Conservation (phyloP, 2,329 filamentous ascomycete species). For the Hysterium pulicare region DNA sequence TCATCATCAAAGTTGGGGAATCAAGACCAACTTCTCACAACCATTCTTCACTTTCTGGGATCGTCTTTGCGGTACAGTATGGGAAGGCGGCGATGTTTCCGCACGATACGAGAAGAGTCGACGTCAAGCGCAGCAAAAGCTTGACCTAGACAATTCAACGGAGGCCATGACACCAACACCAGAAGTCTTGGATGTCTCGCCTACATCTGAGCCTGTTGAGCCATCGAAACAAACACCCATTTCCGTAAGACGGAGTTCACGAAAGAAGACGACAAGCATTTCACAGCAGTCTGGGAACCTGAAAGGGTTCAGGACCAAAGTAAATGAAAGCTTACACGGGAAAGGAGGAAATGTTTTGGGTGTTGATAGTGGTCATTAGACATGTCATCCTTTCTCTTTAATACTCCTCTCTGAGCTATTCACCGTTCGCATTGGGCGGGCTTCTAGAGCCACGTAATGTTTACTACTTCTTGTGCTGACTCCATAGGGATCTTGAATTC, state of each 20-base stretch:
- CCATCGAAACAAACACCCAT: constrained; percentile 22
- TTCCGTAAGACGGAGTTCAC: constrained; percentile 37
- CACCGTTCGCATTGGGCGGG: constrained; percentile 8
- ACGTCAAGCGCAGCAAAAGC: constrained; percentile 54
- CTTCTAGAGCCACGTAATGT: constrained; percentile 35
- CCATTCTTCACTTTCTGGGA: constrained; percentile 98
- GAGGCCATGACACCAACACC: constrained; percentile 14
- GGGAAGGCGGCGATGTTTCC: constrained; percentile 65
- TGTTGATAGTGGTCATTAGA: constrained; percentile 41
- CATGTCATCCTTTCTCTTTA: neutral
- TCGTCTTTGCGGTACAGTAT: constrained; percentile 73
- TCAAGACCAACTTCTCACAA: constrained; percentile 91
- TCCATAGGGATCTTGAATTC: constrained; percentile 13
- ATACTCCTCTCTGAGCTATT: neutral
- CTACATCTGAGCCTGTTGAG: constrained; percentile 21
- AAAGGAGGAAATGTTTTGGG: constrained; percentile 45
- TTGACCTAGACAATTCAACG: constrained; percentile 48
- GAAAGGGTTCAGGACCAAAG: constrained; percentile 44
- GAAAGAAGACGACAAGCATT: constrained; percentile 41
- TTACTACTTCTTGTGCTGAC: constrained; percentile 24
- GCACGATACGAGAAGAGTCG: constrained; percentile 58
- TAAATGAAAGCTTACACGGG: constrained; percentile 46
- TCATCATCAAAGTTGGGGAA: constrained; percentile 98
- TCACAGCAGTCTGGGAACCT: constrained; percentile 38
- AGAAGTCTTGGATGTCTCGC: constrained; percentile 12